Percentiles rank a stretch among this genome's conserved stretches.
phyloP scores from a whole-genome alignment of 106 monocot species.

The Acorus gramineus region DNA sequence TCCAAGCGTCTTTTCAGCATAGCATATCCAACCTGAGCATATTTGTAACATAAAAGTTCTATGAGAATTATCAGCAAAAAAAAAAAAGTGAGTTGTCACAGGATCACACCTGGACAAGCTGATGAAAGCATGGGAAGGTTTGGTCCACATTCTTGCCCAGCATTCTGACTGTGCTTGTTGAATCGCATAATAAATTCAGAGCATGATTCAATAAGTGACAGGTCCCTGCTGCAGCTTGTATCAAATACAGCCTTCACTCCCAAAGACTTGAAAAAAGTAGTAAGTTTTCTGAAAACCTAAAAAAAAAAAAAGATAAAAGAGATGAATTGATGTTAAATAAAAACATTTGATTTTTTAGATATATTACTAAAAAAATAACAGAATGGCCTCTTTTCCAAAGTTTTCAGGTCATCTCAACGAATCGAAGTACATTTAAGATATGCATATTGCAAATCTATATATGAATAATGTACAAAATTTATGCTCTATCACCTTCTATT shows the following conservation, averaged over 20 bases:
- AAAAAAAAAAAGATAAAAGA: constrained; percentile 1
- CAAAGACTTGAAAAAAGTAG: constrained; percentile 71
- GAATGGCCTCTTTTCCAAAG: too few species aligned
- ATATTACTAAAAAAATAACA: too few species aligned
- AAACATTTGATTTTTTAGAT: too few species aligned
- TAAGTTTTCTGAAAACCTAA: constrained; percentile 84
- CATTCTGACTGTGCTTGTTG: constrained; percentile 21
- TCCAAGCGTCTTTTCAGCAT: constrained; percentile 96
- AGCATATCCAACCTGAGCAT: constrained; percentile 84
- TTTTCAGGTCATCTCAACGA: too few species aligned
- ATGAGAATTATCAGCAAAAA: background rate
- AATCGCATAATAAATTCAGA: constrained; percentile 83
- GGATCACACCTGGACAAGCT: constrained; percentile 74
- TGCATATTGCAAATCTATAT: too few species aligned
- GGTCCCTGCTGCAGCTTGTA: constrained; percentile 87
- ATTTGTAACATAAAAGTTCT: too few species aligned
- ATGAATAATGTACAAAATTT: too few species aligned
- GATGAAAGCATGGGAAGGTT: constrained; percentile 85
- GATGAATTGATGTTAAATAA: too few species aligned
- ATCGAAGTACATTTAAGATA: too few species aligned
- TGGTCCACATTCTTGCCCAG: constrained; percentile 23
- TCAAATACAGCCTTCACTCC: constrained; percentile 94
- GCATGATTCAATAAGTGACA: constrained; percentile 83
- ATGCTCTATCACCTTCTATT: too few species aligned
- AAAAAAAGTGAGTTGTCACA: background rate